phyloP scores from a whole-genome alignment of 208 protist species.

The Naegleria fowleri region DNA sequence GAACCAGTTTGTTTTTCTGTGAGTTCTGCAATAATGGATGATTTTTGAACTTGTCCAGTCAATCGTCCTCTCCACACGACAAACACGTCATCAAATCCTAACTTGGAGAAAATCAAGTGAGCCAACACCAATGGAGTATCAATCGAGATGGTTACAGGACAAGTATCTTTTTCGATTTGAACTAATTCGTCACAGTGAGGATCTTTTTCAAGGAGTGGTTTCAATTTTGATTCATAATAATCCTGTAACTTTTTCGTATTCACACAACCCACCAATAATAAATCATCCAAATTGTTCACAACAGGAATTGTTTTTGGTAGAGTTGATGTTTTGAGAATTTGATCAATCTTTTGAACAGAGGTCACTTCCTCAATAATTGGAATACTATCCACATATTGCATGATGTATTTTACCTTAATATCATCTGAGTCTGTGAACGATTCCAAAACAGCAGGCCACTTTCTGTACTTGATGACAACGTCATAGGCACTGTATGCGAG shows the following conservation, averaged over 20 bases:
- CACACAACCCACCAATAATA: not conserved
- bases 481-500: not conserved
- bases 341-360: not conserved
- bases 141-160: not conserved
- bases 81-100: not conserved
- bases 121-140: not conserved
- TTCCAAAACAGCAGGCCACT: not conserved
- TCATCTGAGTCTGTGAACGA: not conserved
- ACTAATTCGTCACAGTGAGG: not conserved
- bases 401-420: not conserved
- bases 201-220: not conserved
- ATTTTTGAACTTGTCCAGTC: not conserved
- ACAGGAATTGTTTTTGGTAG: not conserved
- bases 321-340: not conserved
- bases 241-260: not conserved
- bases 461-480: not conserved
- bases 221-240: not conserved
- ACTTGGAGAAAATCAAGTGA: not conserved
- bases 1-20: not conserved
- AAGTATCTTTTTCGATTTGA: not conserved
- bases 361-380: not conserved
- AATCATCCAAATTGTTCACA: not conserved
- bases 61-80: not conserved
- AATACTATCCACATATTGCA: not conserved
- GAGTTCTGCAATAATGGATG: not conserved